Base-by-base conservation (phyloP, 768 basidiomycete species). In the Phaffia tasmanica region DNA sequence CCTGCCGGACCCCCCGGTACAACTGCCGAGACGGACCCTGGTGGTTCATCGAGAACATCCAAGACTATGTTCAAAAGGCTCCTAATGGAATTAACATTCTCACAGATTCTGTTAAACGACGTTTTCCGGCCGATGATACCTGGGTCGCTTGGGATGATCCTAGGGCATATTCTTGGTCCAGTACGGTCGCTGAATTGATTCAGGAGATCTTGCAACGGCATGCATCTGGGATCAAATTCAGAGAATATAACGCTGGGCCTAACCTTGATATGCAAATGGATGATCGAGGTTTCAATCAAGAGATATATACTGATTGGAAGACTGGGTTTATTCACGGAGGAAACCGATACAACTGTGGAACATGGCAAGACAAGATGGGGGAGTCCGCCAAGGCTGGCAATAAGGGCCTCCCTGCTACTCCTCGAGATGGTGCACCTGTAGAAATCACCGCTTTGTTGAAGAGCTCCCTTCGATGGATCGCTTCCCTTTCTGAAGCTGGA, bases 41-140 rank as follows among this genome's bases (percentile, higher is more conserved):
- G 94, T 98, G 92, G 90, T 94, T 98, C 88, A 75, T 97, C 67
- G 94, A 99, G 75, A 95, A 88, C 73, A 95, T 99, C 63, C 95
- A 98, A 73, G 92, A 98, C 75, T 98, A 97, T 75, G 85, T 83
- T 25, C 78, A 78, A 56, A 85, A 81, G 75, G 89, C 87, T 0
- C 93, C 95, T 0, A 86, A 90, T 69, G 95, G 95, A 0, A 73
- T 86, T 32, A 79, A 84, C 0, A 81, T 98, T 65, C 82, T 98
- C 35, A 80, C 84, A 1, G 91, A 94, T 72, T 78, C 79, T 3
- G 85, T 98, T 65, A 88, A 85, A 75, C 85, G 95, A n/a, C 85
- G 95, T 30, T 99, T 99, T 80, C 95, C 94, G 0, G 81, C 82
- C 73, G 89, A 97, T 73, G 94, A 95, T 71, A 86, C 84, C 15